Evolutionary conservation across 2,329 filamentous ascomycete genomes (phyloP), one percentile per base, ranked within the genome.

Genomic region (Scortechinia acanthostroma): DNA sequence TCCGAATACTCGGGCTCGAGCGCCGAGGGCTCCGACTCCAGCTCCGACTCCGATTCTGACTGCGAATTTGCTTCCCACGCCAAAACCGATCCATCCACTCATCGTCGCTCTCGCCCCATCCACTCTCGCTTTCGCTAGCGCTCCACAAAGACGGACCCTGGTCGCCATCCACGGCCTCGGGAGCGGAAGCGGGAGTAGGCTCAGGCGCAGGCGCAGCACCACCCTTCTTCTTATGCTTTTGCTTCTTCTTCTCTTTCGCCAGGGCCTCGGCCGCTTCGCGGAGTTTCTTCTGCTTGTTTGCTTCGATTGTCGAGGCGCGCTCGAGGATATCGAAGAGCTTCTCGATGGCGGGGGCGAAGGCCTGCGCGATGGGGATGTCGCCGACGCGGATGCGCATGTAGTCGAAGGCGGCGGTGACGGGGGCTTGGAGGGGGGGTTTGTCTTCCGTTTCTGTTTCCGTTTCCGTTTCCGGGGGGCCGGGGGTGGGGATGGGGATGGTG

Each of bases 311-410:
- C 6, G 35, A 40, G 13, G 10, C 35, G 35, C 48, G 49, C 42
- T 60, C 62, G 45, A 63, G 61, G 42, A 59, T 60, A 40, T 65
- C 66, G 47, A 77, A 71, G 33, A 79, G 55, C 58, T 70, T 68
- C 46, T 71, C 62, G 44, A 80, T 49, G 35, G 74, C 74, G 4
- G 69, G 68, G 42, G 70, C 72, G 52, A 74, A 77, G 46, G 69
- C 68, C 50, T 75, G 70, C 53, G 78, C 55, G 54, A 76, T 65
- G 21, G 66, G 66, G 44, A 80, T 73, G 45, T 80, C 74, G 19
- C 70, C 72, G 17, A 80, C 63, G 52, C 68, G 71, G 37, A 77
- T 66, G 3, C 70, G 62, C 74, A 80, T 80, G 48, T 77, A 75
- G 56, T 80, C 76, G 52, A 79, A 79, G 2, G 74, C 75, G 30